Percentiles rank a stretch among this genome's conserved stretches.
These are phyloP conservation scores for Paraphaeosphaeria sporulosa DNA, from an alignment of 2,329 filamentous ascomycete genomes.

Conservation along the genomic window DNA sequence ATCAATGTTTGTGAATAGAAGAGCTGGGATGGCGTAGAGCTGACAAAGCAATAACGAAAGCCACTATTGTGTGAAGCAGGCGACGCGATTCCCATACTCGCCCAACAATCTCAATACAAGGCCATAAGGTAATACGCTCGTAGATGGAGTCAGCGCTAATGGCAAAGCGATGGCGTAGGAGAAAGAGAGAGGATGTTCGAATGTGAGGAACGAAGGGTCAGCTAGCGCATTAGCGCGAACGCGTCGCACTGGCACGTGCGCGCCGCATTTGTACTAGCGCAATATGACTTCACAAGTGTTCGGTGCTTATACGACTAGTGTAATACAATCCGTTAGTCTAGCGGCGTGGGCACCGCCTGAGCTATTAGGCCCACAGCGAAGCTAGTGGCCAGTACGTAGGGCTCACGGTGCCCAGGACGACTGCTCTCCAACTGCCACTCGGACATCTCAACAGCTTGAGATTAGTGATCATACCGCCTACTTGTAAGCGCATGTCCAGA, in stretches of 20 bases:
- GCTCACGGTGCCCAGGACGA: no score
- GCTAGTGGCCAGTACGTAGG: no score
- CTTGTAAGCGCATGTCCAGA: no score
- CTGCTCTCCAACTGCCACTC: no score
- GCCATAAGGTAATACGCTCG: not conserved
- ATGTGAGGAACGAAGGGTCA: not conserved
- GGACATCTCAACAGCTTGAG: no score
- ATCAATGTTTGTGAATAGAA: not conserved
- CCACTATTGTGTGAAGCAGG: no score
- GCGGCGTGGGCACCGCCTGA: no score
- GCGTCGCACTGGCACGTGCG: slow-evolving; percentile 5
- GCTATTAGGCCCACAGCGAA: no score
- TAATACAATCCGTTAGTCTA: no score
- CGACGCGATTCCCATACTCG: no score
- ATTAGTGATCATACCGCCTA: no score
- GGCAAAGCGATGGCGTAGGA: not conserved
- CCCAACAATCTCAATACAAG: not conserved
- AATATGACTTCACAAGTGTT: not conserved
- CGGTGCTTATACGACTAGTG: not conserved
- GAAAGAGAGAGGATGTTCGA: not conserved
- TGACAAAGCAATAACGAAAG: not conserved
- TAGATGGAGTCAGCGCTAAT: not conserved
- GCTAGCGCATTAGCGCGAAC: slow-evolving; percentile 11
- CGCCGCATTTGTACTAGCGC: slow-evolving; percentile 6
- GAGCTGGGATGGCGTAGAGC: not conserved